Evolutionary conservation across 2,329 filamentous ascomycete species (phyloP).

Genomic region (Aureobasidium sp.): DNA sequence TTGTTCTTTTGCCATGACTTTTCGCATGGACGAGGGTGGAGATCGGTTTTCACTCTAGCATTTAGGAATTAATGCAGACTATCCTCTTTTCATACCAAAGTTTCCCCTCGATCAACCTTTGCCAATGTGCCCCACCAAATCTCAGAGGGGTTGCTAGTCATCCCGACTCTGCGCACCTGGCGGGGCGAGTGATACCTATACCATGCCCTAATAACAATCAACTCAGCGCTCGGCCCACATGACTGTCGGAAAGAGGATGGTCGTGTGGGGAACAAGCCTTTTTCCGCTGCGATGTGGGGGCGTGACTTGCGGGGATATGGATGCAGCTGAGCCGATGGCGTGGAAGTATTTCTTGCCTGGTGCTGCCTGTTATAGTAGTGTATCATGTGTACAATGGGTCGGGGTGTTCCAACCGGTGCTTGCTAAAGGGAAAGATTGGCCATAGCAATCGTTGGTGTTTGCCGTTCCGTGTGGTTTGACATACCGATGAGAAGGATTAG

Average conservation of each 20-base stretch:
- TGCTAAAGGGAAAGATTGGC: too few relatives aligned
- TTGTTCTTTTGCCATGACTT: not conserved
- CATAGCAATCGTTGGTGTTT: too few relatives aligned
- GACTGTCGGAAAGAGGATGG: not conserved
- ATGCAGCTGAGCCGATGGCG: not conserved
- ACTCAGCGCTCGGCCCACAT: not conserved
- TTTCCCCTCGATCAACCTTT: too few relatives aligned
- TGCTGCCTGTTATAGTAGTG: too few relatives aligned
- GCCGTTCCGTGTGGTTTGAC: not conserved
- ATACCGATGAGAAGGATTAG: not conserved
- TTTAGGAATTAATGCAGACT: not conserved
- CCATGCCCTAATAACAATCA: not conserved
- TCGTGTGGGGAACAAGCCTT: not conserved
- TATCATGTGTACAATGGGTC: too few relatives aligned
- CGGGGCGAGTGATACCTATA: not conserved
- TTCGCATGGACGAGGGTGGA: not conserved
- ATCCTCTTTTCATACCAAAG: not conserved
- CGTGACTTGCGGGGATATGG: not conserved
- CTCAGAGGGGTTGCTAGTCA: not conserved
- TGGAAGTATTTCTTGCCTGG: not conserved
- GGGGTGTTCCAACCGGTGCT: too few relatives aligned
- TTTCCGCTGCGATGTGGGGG: not conserved
- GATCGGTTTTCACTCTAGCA: not conserved
- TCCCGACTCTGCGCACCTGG: not conserved
- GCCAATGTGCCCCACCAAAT: too few relatives aligned